Evolutionary conservation across 371 early-diverging fungal genomes (phyloP).

Genomic region (Blyttiomyces sp.): DNA sequence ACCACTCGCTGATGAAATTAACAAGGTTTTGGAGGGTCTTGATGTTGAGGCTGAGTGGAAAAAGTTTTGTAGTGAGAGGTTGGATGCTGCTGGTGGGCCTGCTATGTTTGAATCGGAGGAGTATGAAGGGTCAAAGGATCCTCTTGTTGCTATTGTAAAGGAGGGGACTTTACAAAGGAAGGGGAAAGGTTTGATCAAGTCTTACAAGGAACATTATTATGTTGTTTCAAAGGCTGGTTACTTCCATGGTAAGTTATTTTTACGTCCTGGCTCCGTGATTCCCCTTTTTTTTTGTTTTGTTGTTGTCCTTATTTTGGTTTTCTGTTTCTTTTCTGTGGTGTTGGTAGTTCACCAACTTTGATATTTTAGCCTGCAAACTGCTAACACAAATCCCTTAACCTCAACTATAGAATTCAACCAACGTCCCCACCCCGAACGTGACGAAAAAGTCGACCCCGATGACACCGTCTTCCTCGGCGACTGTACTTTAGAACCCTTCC

Average conservation of each 20-base stretch:
- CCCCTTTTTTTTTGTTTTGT: no score
- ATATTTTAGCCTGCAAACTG: background rate
- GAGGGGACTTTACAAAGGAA: slow-evolving; percentile 25
- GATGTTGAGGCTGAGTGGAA: slow-evolving; percentile 26
- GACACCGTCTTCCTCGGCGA: slow-evolving; percentile 13
- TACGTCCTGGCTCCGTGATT: background rate
- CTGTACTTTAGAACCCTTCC: slow-evolving; percentile 14
- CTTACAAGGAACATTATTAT: slow-evolving; percentile 30
- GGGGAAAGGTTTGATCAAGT: slow-evolving; percentile 22
- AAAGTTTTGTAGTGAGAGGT: slow-evolving; percentile 10
- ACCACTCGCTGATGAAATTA: slow-evolving; percentile 14
- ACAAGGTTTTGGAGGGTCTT: slow-evolving; percentile 7
- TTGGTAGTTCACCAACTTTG: no score
- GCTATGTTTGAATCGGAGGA: slow-evolving; percentile 19
- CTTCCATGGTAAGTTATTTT: slow-evolving; percentile 12
- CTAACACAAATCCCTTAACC: no score
- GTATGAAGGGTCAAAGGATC: slow-evolving; percentile 20
- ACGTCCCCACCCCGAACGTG: slow-evolving; percentile 7
- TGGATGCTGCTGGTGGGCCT: slow-evolving; percentile 16
- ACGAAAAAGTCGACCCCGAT: slow-evolving; percentile 8
- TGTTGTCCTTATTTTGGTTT: no score
- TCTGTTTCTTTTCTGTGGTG: no score
- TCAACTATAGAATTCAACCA: slow-evolving; percentile 13
- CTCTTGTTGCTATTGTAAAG: slow-evolving; percentile 22
- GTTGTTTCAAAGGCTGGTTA: slow-evolving; percentile 23